Base-by-base conservation (phyloP, 345 rosid species). In the Melaleuca quinquenervia region DNA sequence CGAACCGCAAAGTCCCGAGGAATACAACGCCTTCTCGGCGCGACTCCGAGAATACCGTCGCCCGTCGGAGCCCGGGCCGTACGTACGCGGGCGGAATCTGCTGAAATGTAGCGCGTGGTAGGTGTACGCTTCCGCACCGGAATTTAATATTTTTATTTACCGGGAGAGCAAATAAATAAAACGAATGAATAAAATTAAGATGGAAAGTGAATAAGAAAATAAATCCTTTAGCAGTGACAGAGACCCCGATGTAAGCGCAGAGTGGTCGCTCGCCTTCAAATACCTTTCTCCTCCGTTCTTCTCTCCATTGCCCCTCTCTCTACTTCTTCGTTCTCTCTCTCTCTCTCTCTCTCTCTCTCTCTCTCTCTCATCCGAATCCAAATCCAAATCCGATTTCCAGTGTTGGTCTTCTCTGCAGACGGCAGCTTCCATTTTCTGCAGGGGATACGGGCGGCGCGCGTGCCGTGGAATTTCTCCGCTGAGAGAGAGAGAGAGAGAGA, bases 211-310 rank as follows among this genome's bases (percentile, higher is more conserved):
- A 32, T 7, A 29, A n/a, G n/a, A 60, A 32, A 6, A 0, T 0
- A 29, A 64, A 62, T 29, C 9, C 20, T 1, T 29, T 18, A 41
- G 11, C 76, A 44, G 20, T 36, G n/a, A 21, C 8, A 29, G 16
- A 12, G 74, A 82, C 11, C 44, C 10, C 32, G 22, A 22, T 0
- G 41, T 80, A 56, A 4, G 6, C 16, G 53, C 74, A 1, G 41
- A 8, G 82, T 14, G 41, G 60, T 45, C 74, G 41, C 5, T 53
- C 52, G 32, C 75, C 45, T 85, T 54, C 84, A 85, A 85, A 85
- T 78, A 16, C 84, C 53, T 85, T 48, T n/a, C 87, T 11, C 45
- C 84, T 49, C n/a, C 27, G 26, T 12, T 80, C 56, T 44, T 48
- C 24, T 78, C 54, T 21, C 6, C 52, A 27, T 22, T 58, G 56